These are phyloP conservation scores for Salvia splendens DNA, from an alignment of 257 asterid species.

Conservation along the genomic window DNA sequence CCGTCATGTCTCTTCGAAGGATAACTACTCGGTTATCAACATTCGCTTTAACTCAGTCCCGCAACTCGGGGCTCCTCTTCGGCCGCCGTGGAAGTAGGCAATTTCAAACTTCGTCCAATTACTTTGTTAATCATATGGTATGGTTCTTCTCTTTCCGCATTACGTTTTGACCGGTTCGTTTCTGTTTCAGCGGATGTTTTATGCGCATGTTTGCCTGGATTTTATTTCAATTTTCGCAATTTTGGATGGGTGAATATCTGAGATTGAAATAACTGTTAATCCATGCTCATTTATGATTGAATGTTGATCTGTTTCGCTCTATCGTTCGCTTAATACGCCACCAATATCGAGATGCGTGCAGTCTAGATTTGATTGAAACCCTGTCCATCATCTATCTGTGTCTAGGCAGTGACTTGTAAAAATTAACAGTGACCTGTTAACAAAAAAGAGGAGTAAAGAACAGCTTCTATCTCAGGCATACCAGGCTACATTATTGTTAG, in stretches of 20 bases:
- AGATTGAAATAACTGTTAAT: neutral
- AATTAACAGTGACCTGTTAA: neutral
- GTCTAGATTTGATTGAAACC: neutral
- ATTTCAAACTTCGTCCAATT: conserved; percentile 35
- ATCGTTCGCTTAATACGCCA: neutral
- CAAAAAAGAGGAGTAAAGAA: no score
- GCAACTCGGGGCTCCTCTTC: conserved; percentile 45
- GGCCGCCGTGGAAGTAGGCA: conserved; percentile 38
- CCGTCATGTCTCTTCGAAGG: conserved; percentile 59
- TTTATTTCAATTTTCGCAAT: neutral
- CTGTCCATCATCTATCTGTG: no score
- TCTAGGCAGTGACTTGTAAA: neutral
- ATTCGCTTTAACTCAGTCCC: conserved; percentile 43
- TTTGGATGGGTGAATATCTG: neutral
- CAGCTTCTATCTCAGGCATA: no score
- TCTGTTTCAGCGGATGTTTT: neutral
- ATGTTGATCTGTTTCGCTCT: neutral
- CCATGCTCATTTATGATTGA: neutral
- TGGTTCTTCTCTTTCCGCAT: neutral
- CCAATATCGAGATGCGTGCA: neutral
- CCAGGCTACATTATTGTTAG: neutral
- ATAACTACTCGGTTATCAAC: conserved; percentile 53
- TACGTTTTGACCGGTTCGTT: conserved; percentile 29
- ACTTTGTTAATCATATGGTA: conserved; percentile 46
- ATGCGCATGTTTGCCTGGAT: neutral